Evolutionary conservation across 306 rosid genomes (phyloP).

Genomic region (Trichosanthes cucumerina): DNA sequence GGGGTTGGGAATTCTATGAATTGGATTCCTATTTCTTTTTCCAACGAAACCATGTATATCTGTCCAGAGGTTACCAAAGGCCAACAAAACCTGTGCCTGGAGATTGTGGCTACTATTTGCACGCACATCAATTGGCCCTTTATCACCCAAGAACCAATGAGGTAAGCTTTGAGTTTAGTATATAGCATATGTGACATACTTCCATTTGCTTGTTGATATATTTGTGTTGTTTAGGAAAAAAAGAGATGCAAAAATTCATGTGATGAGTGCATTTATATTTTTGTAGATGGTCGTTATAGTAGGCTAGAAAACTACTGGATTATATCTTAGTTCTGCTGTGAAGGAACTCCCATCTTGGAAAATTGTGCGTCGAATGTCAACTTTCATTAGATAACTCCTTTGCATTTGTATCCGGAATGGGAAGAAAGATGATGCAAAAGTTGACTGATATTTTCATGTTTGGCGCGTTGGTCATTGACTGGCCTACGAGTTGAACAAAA

Average conservation of each 20-base stretch:
- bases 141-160: constrained; percentile 59
- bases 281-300: too few species aligned
- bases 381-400: not conserved
- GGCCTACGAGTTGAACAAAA: not conserved
- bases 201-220: not conserved
- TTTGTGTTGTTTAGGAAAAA: not conserved
- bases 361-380: not conserved
- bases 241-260: not conserved
- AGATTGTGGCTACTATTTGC: constrained; percentile 79
- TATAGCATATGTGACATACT: not conserved
- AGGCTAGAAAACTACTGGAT: too few species aligned
- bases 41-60: not conserved
- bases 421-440: too few species aligned
- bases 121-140: constrained; percentile 58
- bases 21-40: not conserved
- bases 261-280: not conserved
- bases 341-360: not conserved
- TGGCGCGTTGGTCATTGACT: too few species aligned
- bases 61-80: constrained; percentile 58
- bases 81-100: constrained; percentile 86
- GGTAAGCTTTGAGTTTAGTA: constrained; percentile 24
- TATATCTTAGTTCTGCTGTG: too few species aligned
- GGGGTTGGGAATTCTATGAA: not conserved
- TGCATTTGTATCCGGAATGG: too few species aligned
- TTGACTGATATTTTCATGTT: too few species aligned